Conservation (phyloP, 2,329 filamentous ascomycete species). For the Calonectria leucothoes region DNA sequence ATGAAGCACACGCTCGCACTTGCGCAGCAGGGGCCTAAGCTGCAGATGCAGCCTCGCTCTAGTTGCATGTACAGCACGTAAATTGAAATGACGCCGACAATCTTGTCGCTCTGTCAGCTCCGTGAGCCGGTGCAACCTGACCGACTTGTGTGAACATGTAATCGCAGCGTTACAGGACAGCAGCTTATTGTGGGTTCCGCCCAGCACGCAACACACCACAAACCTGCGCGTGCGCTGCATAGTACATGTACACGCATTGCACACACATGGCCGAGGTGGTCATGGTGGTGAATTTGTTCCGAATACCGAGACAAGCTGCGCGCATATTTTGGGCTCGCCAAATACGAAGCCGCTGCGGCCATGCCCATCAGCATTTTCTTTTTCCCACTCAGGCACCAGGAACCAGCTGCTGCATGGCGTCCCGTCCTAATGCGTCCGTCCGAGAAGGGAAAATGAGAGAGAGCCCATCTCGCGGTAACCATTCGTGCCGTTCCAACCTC, state of each 20-base stretch:
- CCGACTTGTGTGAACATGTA: neutral
- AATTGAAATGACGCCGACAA: neutral
- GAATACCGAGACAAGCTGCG: neutral
- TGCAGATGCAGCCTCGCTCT: neutral
- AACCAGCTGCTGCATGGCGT: neutral
- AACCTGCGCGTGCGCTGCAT: neutral
- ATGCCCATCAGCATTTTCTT: neutral
- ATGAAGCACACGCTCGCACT: neutral
- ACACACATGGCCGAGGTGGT: neutral
- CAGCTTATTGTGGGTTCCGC: constrained; percentile 1
- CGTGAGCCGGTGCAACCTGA: neutral
- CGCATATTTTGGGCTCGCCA: neutral
- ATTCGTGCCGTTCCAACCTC: neutral
- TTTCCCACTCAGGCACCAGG: constrained; percentile 11
- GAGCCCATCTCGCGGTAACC: neutral
- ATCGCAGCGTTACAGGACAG: neutral
- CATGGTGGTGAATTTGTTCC: neutral
- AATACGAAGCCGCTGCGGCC: constrained; percentile 21
- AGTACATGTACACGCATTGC: neutral
- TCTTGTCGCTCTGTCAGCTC: neutral
- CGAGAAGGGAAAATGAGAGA: neutral
- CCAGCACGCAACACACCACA: neutral
- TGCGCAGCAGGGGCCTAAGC: neutral
- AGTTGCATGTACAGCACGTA: neutral
- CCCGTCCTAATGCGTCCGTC: neutral